phyloP scores from a whole-genome alignment of 2,329 filamentous ascomycete species.

The Beauveria sp. region DNA sequence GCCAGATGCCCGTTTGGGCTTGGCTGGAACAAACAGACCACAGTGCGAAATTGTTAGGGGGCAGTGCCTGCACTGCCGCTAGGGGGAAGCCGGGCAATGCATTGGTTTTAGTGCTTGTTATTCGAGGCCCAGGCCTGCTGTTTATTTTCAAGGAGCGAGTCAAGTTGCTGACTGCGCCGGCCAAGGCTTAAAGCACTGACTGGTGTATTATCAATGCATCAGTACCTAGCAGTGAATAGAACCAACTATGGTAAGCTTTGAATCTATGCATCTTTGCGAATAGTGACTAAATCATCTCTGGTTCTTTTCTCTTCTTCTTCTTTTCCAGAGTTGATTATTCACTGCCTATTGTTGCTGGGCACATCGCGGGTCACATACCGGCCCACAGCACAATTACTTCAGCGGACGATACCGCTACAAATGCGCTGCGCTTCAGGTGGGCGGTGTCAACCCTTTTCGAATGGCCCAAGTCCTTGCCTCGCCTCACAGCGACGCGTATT shows the following conservation, averaged over 20 bases:
- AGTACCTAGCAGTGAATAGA: too few relatives aligned
- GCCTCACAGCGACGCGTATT: neutral
- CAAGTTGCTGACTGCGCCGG: too few relatives aligned
- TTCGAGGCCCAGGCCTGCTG: neutral
- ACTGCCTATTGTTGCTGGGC: neutral
- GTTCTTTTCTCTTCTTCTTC: neutral
- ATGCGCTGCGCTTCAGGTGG: neutral
- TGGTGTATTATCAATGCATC: neutral
- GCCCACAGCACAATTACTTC: neutral
- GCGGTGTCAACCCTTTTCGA: neutral
- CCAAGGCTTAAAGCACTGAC: neutral
- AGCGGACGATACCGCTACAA: neutral
- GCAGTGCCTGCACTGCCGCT: neutral
- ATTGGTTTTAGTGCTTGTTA: neutral
- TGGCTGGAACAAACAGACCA: constrained; percentile 1
- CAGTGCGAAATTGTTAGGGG: neutral
- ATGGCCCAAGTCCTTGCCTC: neutral
- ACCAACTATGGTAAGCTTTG: too few relatives aligned
- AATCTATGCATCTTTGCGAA: too few relatives aligned
- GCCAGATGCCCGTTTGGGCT: neutral
- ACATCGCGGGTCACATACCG: neutral
- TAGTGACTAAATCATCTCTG: neutral
- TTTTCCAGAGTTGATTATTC: neutral
- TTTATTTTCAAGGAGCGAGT: neutral
- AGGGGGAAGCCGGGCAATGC: neutral